These are phyloP conservation scores for Rhodomyrtus psidioides DNA, from an alignment of 441 rosid genomes.

Conservation along the genomic window DNA sequence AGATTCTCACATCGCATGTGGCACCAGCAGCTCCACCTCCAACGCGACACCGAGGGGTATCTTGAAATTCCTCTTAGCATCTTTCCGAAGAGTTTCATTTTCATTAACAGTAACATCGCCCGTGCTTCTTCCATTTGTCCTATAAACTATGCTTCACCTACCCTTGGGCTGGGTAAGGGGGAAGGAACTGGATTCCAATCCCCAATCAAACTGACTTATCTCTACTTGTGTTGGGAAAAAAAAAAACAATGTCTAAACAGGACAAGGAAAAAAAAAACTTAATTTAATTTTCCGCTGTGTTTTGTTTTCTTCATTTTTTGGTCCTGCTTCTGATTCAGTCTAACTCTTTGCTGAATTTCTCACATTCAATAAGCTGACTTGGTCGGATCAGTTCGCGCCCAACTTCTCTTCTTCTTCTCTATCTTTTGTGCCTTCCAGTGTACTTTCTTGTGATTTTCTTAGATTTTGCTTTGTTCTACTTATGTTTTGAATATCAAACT, in stretches of 20 bases:
- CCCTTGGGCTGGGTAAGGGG: neutral
- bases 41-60: conserved; percentile 39
- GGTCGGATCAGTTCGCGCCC: neutral
- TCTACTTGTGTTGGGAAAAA: neutral
- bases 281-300: neutral
- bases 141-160: neutral
- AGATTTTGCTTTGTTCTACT: neutral
- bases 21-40: conserved; percentile 23
- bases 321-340: neutral
- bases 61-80: neutral
- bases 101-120: neutral
- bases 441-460: neutral
- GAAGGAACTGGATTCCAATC: neutral
- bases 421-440: neutral
- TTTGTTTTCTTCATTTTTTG: neutral
- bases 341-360: neutral
- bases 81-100: neutral
- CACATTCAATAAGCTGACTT: neutral
- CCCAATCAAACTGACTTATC: neutral
- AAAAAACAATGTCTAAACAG: neutral
- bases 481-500: neutral
- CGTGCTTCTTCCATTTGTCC: neutral
- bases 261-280: neutral
- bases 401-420: neutral
- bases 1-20: conserved; percentile 28